A percentile compares a stretch with the other conserved stretches of the same genome.
phyloP scores from a whole-genome alignment of 768 basidiomycete species.

The Boletus rex-veris region DNA sequence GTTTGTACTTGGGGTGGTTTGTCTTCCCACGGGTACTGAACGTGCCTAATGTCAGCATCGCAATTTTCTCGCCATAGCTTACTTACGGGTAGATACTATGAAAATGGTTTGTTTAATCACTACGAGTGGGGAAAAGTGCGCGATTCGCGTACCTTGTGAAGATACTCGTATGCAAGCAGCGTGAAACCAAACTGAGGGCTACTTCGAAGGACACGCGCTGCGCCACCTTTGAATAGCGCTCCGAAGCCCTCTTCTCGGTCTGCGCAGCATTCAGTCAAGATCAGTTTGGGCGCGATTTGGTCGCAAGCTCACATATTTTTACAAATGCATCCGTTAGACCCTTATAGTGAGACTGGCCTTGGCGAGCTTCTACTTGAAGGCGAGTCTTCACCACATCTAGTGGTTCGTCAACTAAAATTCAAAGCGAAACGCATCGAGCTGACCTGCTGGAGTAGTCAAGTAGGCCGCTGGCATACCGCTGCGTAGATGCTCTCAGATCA shows the following conservation, averaged over 20 bases:
- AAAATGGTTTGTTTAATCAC: neutral
- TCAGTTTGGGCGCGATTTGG: slow-evolving; percentile 3
- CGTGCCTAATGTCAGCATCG: slow-evolving; percentile 3
- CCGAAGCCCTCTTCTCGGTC: slow-evolving; percentile 86
- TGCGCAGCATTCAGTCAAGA: slow-evolving; percentile 27
- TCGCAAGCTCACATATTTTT: slow-evolving; percentile 72
- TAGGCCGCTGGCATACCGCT: slow-evolving; percentile 99
- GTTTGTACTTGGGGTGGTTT: slow-evolving; percentile 67
- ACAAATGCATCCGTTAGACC: slow-evolving; percentile 85
- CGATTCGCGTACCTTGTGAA: slow-evolving; percentile 51
- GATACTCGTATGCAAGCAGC: slow-evolving; percentile 73
- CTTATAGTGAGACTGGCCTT: slow-evolving; percentile 89
- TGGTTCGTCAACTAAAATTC: slow-evolving; percentile 12
- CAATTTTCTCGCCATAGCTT: neutral
- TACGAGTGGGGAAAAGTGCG: neutral
- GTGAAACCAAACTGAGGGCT: slow-evolving; percentile 96
- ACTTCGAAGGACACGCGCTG: slow-evolving; percentile 81
- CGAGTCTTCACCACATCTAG: slow-evolving; percentile 97
- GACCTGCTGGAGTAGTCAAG: slow-evolving; percentile 86
- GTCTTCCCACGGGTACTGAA: slow-evolving; percentile 80
- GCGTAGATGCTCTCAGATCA: slow-evolving; percentile 29
- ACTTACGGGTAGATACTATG: slow-evolving; percentile 34
- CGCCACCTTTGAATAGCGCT: slow-evolving; percentile 90
- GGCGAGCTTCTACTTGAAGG: slow-evolving; percentile 87
- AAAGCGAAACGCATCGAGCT: slow-evolving; percentile 19